Percentiles rank a stretch among this genome's conserved stretches.
phyloP scores from a whole-genome alignment of 805 yeast species.

The Wickerhamiella occidentalis region DNA sequence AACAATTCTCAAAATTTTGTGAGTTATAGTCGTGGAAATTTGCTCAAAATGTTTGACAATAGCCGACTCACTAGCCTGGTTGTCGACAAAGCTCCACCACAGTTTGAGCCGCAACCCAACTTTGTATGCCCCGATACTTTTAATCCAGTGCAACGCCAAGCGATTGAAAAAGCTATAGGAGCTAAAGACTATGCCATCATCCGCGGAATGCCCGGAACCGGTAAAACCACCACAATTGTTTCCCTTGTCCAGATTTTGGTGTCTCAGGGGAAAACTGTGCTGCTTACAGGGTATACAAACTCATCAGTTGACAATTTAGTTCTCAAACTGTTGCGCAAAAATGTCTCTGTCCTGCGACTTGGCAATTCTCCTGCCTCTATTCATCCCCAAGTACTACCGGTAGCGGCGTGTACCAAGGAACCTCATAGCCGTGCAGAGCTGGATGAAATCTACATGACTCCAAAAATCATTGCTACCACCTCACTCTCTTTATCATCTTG shows the following conservation, averaged over 20 bases:
- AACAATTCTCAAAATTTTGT: slow-evolving; percentile 68
- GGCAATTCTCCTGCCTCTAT: slow-evolving; percentile 44
- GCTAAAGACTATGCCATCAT: slow-evolving; percentile 69
- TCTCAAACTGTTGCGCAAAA: slow-evolving; percentile 46
- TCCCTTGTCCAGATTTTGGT: slow-evolving; percentile 54
- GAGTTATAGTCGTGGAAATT: slow-evolving; percentile 62
- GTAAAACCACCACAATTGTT: slow-evolving; percentile 83
- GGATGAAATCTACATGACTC: slow-evolving; percentile 36
- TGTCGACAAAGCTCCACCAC: slow-evolving; percentile 44
- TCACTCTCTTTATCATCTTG: slow-evolving; percentile 65
- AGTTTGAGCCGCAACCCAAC: slow-evolving; percentile 23
- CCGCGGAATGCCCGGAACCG: slow-evolving; percentile 98
- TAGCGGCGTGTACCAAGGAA: slow-evolving; percentile 31
- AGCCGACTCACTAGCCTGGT: slow-evolving; percentile 35
- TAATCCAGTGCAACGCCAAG: slow-evolving; percentile 60
- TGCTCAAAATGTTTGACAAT: slow-evolving; percentile 50
- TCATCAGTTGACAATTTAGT: slow-evolving; percentile 93
- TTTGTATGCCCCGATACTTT: slow-evolving; percentile 26
- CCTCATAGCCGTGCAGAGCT: slow-evolving; percentile 37
- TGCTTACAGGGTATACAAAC: slow-evolving; percentile 80
- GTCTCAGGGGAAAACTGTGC: slow-evolving; percentile 48
- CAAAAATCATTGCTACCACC: slow-evolving; percentile 78
- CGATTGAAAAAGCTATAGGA: slow-evolving; percentile 50
- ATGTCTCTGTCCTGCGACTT: slow-evolving; percentile 47
- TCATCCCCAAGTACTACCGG: slow-evolving; percentile 48